phyloP scores from a whole-genome alignment of 768 basidiomycete genomes.

The Russula ochroleuca region DNA sequence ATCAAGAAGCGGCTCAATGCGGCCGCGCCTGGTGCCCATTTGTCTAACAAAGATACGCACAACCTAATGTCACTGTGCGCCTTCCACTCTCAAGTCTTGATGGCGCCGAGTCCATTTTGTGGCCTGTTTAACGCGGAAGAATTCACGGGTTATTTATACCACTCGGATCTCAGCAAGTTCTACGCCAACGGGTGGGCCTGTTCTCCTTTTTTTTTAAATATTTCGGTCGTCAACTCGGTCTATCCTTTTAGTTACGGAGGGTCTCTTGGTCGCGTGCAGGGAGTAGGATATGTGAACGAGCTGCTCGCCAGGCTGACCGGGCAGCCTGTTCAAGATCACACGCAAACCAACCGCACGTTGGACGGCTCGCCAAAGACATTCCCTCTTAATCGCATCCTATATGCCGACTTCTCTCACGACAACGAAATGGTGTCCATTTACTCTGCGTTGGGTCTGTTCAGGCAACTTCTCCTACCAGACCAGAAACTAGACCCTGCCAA shows the following conservation, averaged over 20 bases:
- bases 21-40: slow-evolving; percentile 57
- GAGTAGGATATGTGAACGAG: slow-evolving; percentile 86
- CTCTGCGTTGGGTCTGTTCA: slow-evolving; percentile 49
- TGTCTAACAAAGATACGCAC: slow-evolving; percentile 51
- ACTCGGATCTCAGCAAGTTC: slow-evolving; percentile 70
- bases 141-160: slow-evolving; percentile 64
- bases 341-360: slow-evolving; percentile 74
- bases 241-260: slow-evolving; percentile 53
- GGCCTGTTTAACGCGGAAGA: slow-evolving; percentile 60
- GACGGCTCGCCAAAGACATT: slow-evolving; percentile 61
- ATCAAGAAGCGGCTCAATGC: slow-evolving; percentile 58
- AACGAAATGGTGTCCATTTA: slow-evolving; percentile 81
- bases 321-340: slow-evolving; percentile 57
- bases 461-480: slow-evolving; percentile 12
- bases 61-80: slow-evolving; percentile 71
- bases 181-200: slow-evolving; percentile 64
- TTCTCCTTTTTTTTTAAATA: not conserved
- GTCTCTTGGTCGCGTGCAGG: slow-evolving; percentile 66
- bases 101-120: slow-evolving; percentile 61
- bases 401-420: slow-evolving; percentile 83
- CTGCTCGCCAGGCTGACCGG: slow-evolving; percentile 76
- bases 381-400: slow-evolving; percentile 60
- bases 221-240: not conserved
- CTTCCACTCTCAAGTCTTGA: slow-evolving; percentile 65
- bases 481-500: slow-evolving; percentile 30